These are phyloP conservation scores for Heliosperma pusillum DNA, from an alignment of 148 eudicot genomes.

Conservation along the genomic window DNA sequence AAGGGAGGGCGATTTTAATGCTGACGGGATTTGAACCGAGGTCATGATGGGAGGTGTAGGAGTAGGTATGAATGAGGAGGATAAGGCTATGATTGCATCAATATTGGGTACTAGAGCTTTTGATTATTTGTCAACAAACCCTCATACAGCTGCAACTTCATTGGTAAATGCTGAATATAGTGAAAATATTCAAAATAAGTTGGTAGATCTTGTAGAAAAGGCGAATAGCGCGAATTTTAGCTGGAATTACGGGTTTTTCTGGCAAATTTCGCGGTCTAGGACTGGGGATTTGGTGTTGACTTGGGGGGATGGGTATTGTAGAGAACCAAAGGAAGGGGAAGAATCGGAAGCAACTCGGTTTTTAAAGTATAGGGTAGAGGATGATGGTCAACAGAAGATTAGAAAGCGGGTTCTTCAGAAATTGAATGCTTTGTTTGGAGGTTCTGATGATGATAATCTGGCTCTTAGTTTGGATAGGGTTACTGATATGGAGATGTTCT, in stretches of 20 bases:
- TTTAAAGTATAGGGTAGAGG: slow-evolving; percentile 47
- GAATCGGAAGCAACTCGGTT: slow-evolving; percentile 47
- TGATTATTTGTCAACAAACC: slow-evolving; percentile 61
- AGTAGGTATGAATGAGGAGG: slow-evolving; percentile 58
- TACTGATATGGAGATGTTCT: slow-evolving; percentile 86
- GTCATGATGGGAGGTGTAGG: slow-evolving; percentile 32
- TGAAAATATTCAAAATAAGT: slow-evolving; percentile 68
- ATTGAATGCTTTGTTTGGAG: slow-evolving; percentile 64
- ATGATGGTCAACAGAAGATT: slow-evolving; percentile 75
- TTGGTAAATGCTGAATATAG: slow-evolving; percentile 51
- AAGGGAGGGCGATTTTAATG: too few species aligned
- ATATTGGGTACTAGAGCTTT: slow-evolving; percentile 73
- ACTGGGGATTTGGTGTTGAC: slow-evolving; percentile 67
- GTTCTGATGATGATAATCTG: slow-evolving; percentile 72
- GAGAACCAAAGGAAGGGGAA: slow-evolving; percentile 78
- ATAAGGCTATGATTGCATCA: slow-evolving; percentile 66
- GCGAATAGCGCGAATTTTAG: slow-evolving; percentile 53
- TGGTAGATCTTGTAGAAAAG: slow-evolving; percentile 80
- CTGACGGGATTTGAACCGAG: too few species aligned
- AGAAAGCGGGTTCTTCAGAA: slow-evolving; percentile 83
- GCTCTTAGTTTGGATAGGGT: slow-evolving; percentile 77
- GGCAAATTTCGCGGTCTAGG: slow-evolving; percentile 73
- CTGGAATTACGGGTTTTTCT: slow-evolving; percentile 95
- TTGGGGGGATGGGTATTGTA: slow-evolving; percentile 96
- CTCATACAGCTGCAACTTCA: slow-evolving; percentile 63